phyloP scores from a whole-genome alignment of 108 stramenopile species.

The Cyclostephanos tholiformis region DNA sequence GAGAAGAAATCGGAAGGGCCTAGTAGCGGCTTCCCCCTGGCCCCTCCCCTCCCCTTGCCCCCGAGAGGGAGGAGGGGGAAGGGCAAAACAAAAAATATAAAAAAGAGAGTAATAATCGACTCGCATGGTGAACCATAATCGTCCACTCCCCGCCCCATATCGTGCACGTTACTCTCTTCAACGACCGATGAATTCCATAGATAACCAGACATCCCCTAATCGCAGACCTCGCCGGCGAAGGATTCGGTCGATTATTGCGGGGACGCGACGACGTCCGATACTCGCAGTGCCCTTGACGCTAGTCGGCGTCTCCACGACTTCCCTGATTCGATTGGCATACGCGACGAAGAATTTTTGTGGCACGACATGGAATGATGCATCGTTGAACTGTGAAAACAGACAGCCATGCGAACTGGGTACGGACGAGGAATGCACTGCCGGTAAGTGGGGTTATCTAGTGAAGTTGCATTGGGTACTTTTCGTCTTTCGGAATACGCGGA shows the following conservation, averaged over 20 bases:
- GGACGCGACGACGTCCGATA: background rate
- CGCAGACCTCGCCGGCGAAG: background rate
- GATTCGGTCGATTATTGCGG: background rate
- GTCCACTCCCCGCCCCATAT: too few relatives aligned
- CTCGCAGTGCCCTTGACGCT: background rate
- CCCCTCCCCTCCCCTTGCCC: too few relatives aligned
- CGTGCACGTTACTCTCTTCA: too few relatives aligned
- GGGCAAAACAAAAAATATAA: too few relatives aligned
- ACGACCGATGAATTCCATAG: too few relatives aligned
- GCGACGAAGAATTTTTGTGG: conserved; percentile 33
- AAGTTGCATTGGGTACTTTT: background rate
- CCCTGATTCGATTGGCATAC: background rate
- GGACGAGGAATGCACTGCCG: conserved; percentile 36
- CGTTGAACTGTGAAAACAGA: conserved; percentile 19
- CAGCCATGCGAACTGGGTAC: conserved; percentile 29
- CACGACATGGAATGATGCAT: conserved; percentile 25
- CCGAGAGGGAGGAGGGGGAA: too few relatives aligned
- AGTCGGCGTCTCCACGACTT: background rate
- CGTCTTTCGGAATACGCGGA: background rate
- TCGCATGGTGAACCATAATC: too few relatives aligned
- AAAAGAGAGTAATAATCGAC: too few relatives aligned
- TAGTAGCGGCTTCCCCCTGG: too few relatives aligned
- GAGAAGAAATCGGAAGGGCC: too few relatives aligned
- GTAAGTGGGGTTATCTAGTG: background rate
- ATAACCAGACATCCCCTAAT: too few relatives aligned